Base-by-base conservation (phyloP, 2,329 filamentous ascomycete species). In the Diplodia intermedia region DNA sequence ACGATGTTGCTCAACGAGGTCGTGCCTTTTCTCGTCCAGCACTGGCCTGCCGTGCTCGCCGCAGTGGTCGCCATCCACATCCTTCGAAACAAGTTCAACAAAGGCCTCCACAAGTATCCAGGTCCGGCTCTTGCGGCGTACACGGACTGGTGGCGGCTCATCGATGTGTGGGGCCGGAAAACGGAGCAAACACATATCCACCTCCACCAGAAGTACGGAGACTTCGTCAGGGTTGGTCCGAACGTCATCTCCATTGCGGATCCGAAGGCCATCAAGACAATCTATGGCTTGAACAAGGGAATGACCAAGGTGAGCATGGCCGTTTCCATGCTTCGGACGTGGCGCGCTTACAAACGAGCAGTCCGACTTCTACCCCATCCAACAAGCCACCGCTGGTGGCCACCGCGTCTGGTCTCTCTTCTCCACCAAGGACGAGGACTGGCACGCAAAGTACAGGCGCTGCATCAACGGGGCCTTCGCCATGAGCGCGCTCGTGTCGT, bases 201-300 rank as follows among this genome's bases (percentile, higher is more conserved):
- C 9, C 82, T 95, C 0, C 92, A 95, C 75, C 83, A 84, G 15
- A 85, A 91, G 72, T 84, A 92, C 79, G 92, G 92, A 56, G 87
- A 91, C 74, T 83, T 94, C 2, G 90, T 95, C 1, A 85, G 92
- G 1, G 79, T 93, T 3, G 92, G 91, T 0, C 92, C 92, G 1
- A 93, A 93, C 70, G 82, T 82, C 0, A 79, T 95, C 1, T 92
- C 90, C 0, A 93, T 95, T 73, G 86, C 90, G 2, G 86, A 92
- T 71, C 91, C 92, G 0, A 86, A 86, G 69, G 90, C 91, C 0
- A 82, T 94, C 72, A 91, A 91, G 79, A 82, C 83, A 12, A 94
- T 95, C 54, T 96, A 95, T 76, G 91, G 91, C 0, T 79, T 94
- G 53, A 94, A 94, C 76, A 94, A 94, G 78, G 91, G 91, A 0